Evolutionary conservation across 305 asterid species (phyloP).

Genomic region (Fraxinus angustifolia): DNA sequence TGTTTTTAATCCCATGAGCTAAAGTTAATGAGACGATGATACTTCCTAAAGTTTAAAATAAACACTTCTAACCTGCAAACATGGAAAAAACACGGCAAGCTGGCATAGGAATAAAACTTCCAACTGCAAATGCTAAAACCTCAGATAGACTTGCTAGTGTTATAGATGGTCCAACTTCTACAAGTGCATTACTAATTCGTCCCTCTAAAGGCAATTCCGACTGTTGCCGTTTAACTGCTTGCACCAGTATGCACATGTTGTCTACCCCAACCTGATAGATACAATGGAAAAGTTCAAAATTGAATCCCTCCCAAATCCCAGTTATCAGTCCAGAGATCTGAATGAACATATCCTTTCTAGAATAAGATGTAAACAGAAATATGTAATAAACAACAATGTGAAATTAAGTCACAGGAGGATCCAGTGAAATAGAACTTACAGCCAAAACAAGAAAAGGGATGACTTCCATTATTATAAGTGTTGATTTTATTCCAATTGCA

Average conservation of each 20-base stretch:
- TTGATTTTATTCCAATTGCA: constrained; percentile 88
- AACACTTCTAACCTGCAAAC: constrained; percentile 76
- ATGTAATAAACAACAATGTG: neutral
- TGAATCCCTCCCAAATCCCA: neutral
- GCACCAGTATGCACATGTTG: constrained; percentile 98
- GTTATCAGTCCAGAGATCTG: neutral
- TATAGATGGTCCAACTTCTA: constrained; percentile 97
- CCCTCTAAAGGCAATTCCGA: constrained; percentile 93
- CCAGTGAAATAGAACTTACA: constrained; percentile 46
- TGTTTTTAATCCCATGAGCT: neutral
- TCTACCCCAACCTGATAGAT: constrained; percentile 91
- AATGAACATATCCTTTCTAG: neutral
- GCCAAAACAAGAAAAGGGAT: constrained; percentile 99
- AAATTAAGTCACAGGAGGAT: constrained; percentile 14
- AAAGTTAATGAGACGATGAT: neutral
- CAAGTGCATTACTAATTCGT: constrained; percentile 93
- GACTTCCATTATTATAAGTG: constrained; percentile 99
- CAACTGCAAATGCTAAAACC: constrained; percentile 98
- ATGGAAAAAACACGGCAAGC: constrained; percentile 98
- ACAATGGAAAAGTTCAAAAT: constrained; percentile 15
- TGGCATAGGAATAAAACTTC: constrained; percentile 98
- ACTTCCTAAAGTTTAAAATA: constrained; percentile 1
- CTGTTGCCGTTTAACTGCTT: constrained; percentile 94
- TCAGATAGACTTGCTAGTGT: constrained; percentile 94
- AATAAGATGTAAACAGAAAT: neutral